A percentile compares a stretch with the other conserved stretches of the same genome.
Conservation (phyloP, 805 yeast genomes). For the Candida qinlingensis region DNA sequence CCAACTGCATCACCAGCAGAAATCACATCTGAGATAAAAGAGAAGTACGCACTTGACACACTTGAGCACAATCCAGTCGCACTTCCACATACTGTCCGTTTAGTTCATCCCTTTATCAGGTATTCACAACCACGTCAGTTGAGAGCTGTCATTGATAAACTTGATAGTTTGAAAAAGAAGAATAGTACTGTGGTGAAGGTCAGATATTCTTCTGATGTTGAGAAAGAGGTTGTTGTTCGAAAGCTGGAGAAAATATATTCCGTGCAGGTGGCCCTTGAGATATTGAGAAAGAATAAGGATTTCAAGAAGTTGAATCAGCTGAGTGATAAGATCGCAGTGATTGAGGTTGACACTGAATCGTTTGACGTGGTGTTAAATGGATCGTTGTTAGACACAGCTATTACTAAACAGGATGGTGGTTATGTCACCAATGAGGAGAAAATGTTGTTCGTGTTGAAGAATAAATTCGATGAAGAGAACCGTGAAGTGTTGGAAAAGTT, state of each 20-base stretch:
- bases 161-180: neutral
- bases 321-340: neutral
- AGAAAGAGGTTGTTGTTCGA: neutral
- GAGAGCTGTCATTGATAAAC: neutral
- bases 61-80: neutral
- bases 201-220: neutral
- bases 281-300: neutral
- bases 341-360: neutral
- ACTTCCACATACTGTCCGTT: neutral
- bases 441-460: constrained; percentile 4
- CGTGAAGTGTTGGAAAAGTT: neutral
- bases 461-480: neutral
- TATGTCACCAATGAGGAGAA: constrained; percentile 7
- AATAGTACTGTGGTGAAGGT: neutral
- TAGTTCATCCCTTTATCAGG: neutral
- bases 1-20: neutral
- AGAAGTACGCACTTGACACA: neutral
- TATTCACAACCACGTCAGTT: neutral
- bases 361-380: neutral
- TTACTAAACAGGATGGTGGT: neutral
- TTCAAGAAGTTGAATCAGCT: neutral
- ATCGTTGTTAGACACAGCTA: neutral
- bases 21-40: neutral
- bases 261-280: neutral
- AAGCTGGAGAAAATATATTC: neutral